These are phyloP conservation scores for Elaeagnus macrophylla DNA, from an alignment of 306 rosid species.

Conservation along the genomic window DNA sequence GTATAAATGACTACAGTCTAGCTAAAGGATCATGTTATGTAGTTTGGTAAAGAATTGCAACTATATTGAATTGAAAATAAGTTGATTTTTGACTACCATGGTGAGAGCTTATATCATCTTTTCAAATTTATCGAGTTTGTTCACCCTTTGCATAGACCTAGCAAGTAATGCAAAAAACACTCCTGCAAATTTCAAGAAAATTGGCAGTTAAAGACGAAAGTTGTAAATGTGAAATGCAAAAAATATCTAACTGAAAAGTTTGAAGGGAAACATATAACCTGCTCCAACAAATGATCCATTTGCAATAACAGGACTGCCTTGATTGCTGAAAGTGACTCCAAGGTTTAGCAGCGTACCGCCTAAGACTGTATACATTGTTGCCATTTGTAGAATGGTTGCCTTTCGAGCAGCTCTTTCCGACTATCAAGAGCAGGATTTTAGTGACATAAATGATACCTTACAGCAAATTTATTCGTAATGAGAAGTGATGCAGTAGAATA, in stretches of 20 bases:
- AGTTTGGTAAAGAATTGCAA: constrained; percentile 1
- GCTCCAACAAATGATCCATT: constrained; percentile 83
- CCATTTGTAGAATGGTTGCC: constrained; percentile 81
- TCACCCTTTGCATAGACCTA: constrained; percentile 68
- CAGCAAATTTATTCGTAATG: too few species aligned
- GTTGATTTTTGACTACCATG: not conserved
- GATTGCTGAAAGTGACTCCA: constrained; percentile 64
- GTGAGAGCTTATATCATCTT: constrained; percentile 44
- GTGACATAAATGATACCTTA: too few species aligned
- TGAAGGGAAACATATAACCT: constrained; percentile 34
- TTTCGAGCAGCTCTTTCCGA: constrained; percentile 91
- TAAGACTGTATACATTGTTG: constrained; percentile 63
- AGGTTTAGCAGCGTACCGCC: constrained; percentile 81
- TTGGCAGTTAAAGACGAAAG: not conserved
- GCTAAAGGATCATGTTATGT: not conserved
- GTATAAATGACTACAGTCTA: not conserved
- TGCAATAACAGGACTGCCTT: constrained; percentile 59
- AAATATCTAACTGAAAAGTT: not conserved
- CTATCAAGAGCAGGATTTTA: constrained; percentile 33
- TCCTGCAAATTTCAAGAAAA: constrained; percentile 43
- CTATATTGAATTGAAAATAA: not conserved
- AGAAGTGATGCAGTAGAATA: constrained; percentile 6
- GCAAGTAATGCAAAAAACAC: constrained; percentile 43
- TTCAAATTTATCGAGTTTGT: constrained; percentile 68
- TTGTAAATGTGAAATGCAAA: too few species aligned